Evolutionary conservation across 495 filamentous ascomycete genomes (phyloP).

Genomic region (Lasiosphaeria hispida): DNA sequence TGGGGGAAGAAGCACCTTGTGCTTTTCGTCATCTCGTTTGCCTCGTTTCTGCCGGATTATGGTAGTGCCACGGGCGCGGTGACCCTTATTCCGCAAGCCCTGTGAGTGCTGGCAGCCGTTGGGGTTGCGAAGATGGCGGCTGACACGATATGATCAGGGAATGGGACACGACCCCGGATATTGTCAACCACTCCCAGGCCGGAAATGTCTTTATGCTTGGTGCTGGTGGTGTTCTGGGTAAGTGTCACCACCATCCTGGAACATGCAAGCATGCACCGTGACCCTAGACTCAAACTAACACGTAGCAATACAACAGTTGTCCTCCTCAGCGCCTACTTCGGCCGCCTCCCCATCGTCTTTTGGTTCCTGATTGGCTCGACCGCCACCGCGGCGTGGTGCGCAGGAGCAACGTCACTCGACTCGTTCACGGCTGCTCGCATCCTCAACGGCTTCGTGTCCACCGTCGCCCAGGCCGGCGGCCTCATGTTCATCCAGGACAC

Average conservation of each 20-base stretch:
- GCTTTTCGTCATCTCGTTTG: conserved; percentile 51
- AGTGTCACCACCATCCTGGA: not conserved
- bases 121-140: no score
- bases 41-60: conserved; percentile 58
- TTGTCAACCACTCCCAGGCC: conserved; percentile 54
- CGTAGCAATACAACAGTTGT: no score
- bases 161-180: conserved; percentile 46
- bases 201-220: conserved; percentile 61
- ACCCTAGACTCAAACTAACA: no score
- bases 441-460: conserved; percentile 63
- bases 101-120: conserved; percentile 21
- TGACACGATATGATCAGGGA: conserved; percentile 23
- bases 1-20: conserved; percentile 52
- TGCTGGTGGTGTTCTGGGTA: conserved; percentile 51
- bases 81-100: conserved; percentile 52
- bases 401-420: conserved; percentile 50
- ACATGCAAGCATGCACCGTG: no score
- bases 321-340: conserved; percentile 55
- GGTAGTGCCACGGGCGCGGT: conserved; percentile 55
- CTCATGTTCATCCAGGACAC: conserved; percentile 65
- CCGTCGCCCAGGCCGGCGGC: conserved; percentile 50
- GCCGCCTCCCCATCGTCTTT: conserved; percentile 59
- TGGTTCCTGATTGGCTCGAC: conserved; percentile 52
- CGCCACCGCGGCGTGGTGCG: conserved; percentile 53
- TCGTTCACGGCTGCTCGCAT: conserved; percentile 59